Evolutionary conservation across 2,329 filamentous ascomycete genomes (phyloP).

Genomic region (Pseudocercospora fuligena): DNA sequence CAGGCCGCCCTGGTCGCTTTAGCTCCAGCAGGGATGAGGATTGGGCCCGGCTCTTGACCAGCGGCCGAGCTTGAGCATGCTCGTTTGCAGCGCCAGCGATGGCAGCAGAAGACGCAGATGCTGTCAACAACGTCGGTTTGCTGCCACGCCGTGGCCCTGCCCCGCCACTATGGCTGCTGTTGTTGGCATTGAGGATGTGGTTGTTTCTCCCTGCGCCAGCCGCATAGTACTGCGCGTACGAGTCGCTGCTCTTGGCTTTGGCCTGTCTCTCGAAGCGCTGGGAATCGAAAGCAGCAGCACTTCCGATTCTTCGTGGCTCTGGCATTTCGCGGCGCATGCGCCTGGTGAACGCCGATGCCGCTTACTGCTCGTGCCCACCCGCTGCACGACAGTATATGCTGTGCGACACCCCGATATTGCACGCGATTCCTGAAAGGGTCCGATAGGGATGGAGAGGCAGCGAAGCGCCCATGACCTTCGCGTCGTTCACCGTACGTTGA

Average conservation of each 20-base stretch:
- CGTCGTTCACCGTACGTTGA: not conserved
- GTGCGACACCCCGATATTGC: not conserved
- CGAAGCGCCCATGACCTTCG: slow-evolving; percentile 4
- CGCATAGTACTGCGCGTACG: slow-evolving; percentile 25
- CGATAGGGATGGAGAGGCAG: not conserved
- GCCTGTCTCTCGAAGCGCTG: slow-evolving; percentile 27
- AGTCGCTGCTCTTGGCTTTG: slow-evolving; percentile 37
- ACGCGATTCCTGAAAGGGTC: slow-evolving; percentile 5
- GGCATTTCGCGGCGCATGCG: slow-evolving; percentile 11
- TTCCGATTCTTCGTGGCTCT: slow-evolving; percentile 2
- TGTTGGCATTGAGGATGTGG: slow-evolving; percentile 18
- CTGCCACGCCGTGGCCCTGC: slow-evolving; percentile 14
- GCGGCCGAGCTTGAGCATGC: slow-evolving; percentile 1
- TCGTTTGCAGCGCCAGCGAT: slow-evolving; percentile 10
- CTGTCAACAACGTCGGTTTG: not conserved
- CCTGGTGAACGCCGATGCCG: not conserved
- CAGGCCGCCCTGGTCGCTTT: slow-evolving; percentile 11
- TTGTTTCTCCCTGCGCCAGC: slow-evolving; percentile 19
- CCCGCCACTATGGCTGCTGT: slow-evolving; percentile 17
- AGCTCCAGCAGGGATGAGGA: slow-evolving; percentile 12
- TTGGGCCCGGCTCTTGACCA: slow-evolving; percentile 20
- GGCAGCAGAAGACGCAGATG: not conserved
- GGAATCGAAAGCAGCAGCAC: slow-evolving; percentile 16
- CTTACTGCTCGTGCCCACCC: slow-evolving; percentile 5
- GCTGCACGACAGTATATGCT: not conserved